A percentile compares a stretch with the other conserved stretches of the same genome.
These are phyloP conservation scores for Rehmannia glutinosa DNA, from an alignment of 257 asterid genomes.

Conservation along the genomic window DNA sequence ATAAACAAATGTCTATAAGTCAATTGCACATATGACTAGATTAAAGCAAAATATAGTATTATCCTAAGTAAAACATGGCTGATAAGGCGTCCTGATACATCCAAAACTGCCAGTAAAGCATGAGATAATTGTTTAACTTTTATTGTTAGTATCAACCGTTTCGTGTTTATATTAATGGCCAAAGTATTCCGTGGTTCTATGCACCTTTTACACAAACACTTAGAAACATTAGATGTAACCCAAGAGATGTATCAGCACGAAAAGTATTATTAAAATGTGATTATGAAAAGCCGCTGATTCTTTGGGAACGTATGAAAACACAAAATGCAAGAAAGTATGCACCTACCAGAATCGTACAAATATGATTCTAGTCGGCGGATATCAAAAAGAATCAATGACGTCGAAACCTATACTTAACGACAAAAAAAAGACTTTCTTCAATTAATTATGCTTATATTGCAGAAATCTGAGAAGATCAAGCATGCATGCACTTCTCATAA, in stretches of 20 bases:
- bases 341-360: not conserved
- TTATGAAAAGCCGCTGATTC: not conserved
- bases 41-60: not conserved
- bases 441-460: too few species aligned
- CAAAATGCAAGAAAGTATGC: not conserved
- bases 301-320: not conserved
- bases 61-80: not conserved
- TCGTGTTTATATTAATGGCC: not conserved
- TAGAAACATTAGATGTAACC: not conserved
- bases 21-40: not conserved
- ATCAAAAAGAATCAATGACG: not conserved
- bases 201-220: not conserved
- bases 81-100: not conserved
- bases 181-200: not conserved
- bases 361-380: too few species aligned
- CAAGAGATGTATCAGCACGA: not conserved
- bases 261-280: not conserved
- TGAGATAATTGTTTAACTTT: not conserved
- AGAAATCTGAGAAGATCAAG: too few species aligned
- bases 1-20: not conserved
- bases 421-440: too few species aligned
- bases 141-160: not conserved
- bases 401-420: too few species aligned
- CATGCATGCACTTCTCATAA: not conserved
- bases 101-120: slow-evolving; percentile 1